Conservation (phyloP, 1,284 basidiomycete species). For the Rhodotorula sp. region DNA sequence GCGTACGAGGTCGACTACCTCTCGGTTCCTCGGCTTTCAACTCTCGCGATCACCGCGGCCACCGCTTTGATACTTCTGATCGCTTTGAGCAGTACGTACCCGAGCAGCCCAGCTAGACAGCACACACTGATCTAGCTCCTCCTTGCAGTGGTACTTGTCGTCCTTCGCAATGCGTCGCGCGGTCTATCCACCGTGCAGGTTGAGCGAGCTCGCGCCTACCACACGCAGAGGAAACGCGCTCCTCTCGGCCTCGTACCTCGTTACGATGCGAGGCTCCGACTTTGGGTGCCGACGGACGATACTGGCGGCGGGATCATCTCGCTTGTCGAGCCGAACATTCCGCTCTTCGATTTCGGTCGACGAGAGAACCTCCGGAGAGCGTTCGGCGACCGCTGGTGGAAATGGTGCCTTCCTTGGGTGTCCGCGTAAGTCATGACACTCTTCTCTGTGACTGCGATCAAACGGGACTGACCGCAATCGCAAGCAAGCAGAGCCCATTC, state of each 20-base stretch:
- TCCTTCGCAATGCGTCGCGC: constrained; percentile 18
- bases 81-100: constrained; percentile 26
- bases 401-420: constrained; percentile 12
- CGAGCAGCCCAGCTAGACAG: accelerated
- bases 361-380: constrained; percentile 20
- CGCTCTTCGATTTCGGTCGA: constrained; percentile 30
- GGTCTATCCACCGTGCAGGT: constrained; percentile 31
- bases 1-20: constrained; percentile 8
- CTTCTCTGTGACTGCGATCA: too few relatives aligned
- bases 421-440: background rate
- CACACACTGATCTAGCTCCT: too few relatives aligned
- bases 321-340: constrained; percentile 19
- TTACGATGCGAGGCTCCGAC: constrained; percentile 20
- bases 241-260: background rate
- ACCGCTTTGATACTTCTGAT: constrained; percentile 15
- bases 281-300: constrained; percentile 23
- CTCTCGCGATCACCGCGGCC: constrained; percentile 24
- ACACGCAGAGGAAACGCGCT: background rate
- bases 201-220: constrained; percentile 20
- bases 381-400: constrained; percentile 30
- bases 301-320: constrained; percentile 10
- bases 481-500: too few relatives aligned
- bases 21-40: constrained; percentile 7
- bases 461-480: too few relatives aligned
- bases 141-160: constrained; percentile 21